Conservation (phyloP, 257 asterid genomes). For the Solanum gandarillasii region DNA sequence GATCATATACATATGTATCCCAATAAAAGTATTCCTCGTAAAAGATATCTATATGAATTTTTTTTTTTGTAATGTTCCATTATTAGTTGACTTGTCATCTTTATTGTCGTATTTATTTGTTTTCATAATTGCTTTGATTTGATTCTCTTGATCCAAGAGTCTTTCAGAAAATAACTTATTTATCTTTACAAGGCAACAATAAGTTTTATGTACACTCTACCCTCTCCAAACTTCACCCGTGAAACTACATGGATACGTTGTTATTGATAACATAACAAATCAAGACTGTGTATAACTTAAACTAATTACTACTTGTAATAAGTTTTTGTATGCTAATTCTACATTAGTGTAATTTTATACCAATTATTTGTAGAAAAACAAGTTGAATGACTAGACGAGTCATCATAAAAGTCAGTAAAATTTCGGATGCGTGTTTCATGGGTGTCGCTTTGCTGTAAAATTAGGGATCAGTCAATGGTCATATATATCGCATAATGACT, state of each 20-base stretch:
- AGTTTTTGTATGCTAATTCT: not conserved
- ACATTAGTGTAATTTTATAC: not conserved
- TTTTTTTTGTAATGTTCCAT: not conserved
- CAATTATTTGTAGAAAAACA: not conserved
- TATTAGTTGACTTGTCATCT: not conserved
- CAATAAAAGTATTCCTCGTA: not conserved
- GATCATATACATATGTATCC: not conserved
- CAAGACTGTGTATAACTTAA: not conserved
- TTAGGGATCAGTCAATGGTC: not conserved
- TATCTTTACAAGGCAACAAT: too few relatives aligned
- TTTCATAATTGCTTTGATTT: too few relatives aligned
- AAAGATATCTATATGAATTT: not conserved
- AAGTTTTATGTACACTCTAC: too few relatives aligned
- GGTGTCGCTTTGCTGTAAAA: not conserved
- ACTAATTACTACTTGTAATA: not conserved
- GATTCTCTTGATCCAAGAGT: not conserved
- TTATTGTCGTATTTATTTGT: too few relatives aligned
- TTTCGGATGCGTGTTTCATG: not conserved
- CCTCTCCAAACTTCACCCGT: rapidly evolving
- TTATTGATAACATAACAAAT: not conserved
- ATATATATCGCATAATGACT: not conserved
- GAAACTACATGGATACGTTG: not conserved
- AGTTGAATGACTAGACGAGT: not conserved
- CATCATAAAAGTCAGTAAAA: not conserved
- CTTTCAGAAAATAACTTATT: rapidly evolving